Evolutionary conservation across 345 rosid genomes (phyloP).

Genomic region (Citrus unshiu): DNA sequence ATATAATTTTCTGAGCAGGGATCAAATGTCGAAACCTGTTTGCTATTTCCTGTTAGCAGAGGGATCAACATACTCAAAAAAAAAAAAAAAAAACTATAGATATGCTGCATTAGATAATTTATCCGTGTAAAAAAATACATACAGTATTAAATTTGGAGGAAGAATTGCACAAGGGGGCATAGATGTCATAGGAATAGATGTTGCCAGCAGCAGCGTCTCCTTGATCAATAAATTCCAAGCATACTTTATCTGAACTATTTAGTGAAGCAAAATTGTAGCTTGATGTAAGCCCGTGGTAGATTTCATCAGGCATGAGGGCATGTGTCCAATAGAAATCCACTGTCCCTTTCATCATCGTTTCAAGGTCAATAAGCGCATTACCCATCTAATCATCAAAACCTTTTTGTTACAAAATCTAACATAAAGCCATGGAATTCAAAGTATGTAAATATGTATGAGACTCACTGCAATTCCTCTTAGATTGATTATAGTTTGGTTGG

Average conservation of each 20-base stretch:
- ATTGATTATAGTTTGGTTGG: not conserved
- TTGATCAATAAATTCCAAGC: not conserved
- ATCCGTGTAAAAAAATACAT: not conserved
- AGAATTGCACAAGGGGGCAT: constrained; percentile 19
- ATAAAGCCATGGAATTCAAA: not conserved
- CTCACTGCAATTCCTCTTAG: constrained; percentile 11
- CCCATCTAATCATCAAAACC: constrained; percentile 11
- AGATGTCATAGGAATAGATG: constrained; percentile 14
- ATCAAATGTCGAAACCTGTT: constrained; percentile 14
- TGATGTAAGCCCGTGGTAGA: constrained; percentile 3
- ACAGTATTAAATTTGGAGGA: constrained; percentile 1
- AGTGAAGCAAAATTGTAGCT: not conserved
- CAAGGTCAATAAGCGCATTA: constrained; percentile 13
- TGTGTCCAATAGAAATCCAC: constrained; percentile 17
- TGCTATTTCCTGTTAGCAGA: not conserved
- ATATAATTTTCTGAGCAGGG: constrained; percentile 16
- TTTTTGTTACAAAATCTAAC: not conserved
- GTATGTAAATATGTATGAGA: not conserved
- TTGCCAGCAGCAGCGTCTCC: constrained; percentile 4
- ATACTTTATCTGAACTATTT: not conserved
- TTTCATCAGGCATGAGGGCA: constrained; percentile 20
- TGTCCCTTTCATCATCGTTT: constrained; percentile 2
- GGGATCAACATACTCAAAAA: not conserved
- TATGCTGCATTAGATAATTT: not conserved
- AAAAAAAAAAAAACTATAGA: not conserved